These are phyloP conservation scores for Fomitopsis pinicola DNA, from an alignment of 1,284 basidiomycete genomes.

Conservation along the genomic window DNA sequence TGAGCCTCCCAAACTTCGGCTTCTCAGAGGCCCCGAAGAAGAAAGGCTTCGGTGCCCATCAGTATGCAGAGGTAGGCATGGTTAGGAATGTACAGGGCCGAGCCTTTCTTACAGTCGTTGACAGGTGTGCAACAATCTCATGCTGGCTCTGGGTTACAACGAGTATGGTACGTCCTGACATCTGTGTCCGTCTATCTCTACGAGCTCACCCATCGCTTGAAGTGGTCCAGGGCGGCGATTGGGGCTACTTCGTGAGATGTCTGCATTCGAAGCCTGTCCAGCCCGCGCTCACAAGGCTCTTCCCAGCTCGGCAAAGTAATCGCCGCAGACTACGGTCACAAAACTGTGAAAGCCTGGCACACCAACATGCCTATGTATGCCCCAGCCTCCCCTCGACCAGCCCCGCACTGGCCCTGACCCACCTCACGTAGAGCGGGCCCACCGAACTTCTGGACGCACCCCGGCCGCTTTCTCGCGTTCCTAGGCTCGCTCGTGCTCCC, in stretches of 20 bases:
- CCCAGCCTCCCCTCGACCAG: too few relatives aligned
- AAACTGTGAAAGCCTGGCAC: conserved; percentile 33
- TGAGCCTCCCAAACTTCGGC: conserved; percentile 38
- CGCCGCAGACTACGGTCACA: conserved; percentile 24
- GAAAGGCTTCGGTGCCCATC: conserved; percentile 31
- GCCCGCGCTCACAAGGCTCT: too few relatives aligned
- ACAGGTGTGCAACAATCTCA: conserved; percentile 40
- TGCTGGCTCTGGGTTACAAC: conserved; percentile 42
- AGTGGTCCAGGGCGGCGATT: too few relatives aligned
- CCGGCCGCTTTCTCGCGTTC: conserved; percentile 20
- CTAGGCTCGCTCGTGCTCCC: conserved; percentile 23
- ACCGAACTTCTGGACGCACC: conserved; percentile 21
- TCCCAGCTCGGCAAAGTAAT: too few relatives aligned
- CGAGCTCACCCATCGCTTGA: too few relatives aligned
- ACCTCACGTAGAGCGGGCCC: conserved; percentile 11
- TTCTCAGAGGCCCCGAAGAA: conserved; percentile 31
- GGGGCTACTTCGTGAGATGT: too few relatives aligned
- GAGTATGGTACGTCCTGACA: conserved; percentile 50
- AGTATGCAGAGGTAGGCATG: conserved; percentile 18
- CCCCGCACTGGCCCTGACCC: not conserved
- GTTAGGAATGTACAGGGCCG: not conserved
- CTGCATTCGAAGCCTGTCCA: too few relatives aligned
- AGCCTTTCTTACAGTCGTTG: not conserved
- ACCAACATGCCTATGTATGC: conserved; percentile 31
- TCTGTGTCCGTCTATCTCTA: too few relatives aligned